Conservation (phyloP, 1,284 basidiomycete species). For the Microstroma glucosiphilum region DNA sequence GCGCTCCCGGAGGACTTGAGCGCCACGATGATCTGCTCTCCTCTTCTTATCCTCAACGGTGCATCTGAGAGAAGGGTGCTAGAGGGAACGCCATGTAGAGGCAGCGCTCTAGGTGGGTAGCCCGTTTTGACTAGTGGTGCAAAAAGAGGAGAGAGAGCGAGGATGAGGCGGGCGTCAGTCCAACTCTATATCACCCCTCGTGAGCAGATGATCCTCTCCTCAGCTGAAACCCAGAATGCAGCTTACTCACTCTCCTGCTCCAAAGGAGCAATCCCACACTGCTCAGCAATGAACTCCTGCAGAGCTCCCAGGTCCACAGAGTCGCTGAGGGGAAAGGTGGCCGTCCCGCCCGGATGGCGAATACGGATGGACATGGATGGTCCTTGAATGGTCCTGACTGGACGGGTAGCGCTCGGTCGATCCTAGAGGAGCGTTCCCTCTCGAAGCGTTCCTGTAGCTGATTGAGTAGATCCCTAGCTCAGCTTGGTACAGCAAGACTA, state of each 20-base stretch:
- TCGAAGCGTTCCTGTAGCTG: too few relatives aligned
- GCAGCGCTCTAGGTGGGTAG: not conserved
- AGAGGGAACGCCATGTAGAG: not conserved
- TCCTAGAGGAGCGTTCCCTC: too few relatives aligned
- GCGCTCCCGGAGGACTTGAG: not conserved
- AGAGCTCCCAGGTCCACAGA: not conserved
- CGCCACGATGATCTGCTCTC: constrained; percentile 3
- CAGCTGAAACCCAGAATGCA: too few relatives aligned
- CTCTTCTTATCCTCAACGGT: not conserved
- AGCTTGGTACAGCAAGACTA: too few relatives aligned
- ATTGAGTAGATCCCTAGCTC: too few relatives aligned
- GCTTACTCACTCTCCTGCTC: not conserved
- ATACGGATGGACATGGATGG: not conserved
- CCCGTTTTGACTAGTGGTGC: not conserved
- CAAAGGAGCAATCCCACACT: not conserved
- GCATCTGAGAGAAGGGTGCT: not conserved
- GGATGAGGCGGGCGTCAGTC: not conserved
- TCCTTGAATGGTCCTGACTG: too few relatives aligned
- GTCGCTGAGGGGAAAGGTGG: not conserved
- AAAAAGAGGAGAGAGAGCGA: not conserved
- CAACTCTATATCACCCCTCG: not conserved
- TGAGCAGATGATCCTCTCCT: too few relatives aligned
- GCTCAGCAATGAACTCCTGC: not conserved
- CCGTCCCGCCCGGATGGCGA: not conserved
- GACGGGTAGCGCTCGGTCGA: too few relatives aligned